Evolutionary conservation across 768 basidiomycete species (phyloP).

Genomic region (Peribolospora kevripleyi): DNA sequence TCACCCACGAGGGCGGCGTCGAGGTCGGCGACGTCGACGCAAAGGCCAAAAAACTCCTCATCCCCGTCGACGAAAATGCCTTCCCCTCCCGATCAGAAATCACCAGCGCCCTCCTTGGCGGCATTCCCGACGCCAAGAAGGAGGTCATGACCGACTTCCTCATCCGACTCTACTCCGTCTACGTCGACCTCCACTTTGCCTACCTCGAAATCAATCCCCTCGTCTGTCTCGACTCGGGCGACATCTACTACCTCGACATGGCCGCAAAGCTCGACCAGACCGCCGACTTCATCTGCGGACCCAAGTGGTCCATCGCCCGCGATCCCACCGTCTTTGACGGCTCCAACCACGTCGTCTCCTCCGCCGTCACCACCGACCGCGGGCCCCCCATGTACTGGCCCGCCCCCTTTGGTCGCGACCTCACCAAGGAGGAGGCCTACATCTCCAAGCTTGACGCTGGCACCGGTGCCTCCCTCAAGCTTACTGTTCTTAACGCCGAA

Average conservation of each 20-base stretch:
- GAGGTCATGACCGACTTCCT: conserved; percentile 88
- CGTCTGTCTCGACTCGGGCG: conserved; percentile 67
- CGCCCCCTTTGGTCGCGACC: conserved; percentile 83
- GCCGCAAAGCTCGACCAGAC: conserved; percentile 99
- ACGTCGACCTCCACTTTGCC: conserved; percentile 96
- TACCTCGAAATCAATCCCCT: conserved; percentile 99
- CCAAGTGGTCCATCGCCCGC: conserved; percentile 95
- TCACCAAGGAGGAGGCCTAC: conserved; percentile 98
- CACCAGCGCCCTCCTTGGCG: conserved; percentile 45
- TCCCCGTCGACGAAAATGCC: conserved; percentile 39
- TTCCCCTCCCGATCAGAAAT: conserved; percentile 69
- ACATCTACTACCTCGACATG: conserved; percentile 94
- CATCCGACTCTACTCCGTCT: conserved; percentile 80
- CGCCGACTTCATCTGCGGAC: conserved; percentile 89
- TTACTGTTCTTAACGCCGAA: conserved; percentile 82
- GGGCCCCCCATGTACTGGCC: conserved; percentile 76
- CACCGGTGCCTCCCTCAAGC: conserved; percentile 91
- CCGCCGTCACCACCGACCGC: conserved; percentile 48
- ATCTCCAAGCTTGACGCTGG: conserved; percentile 94
- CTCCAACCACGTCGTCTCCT: conserved; percentile 38
- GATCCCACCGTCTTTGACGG: conserved; percentile 23
- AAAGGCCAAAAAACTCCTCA: conserved; percentile 69
- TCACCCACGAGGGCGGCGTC: conserved; percentile 96
- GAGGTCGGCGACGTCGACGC: conserved; percentile 96
- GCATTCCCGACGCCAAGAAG: conserved; percentile 55